A percentile compares a stretch with the other conserved stretches of the same genome.
Conservation (phyloP, 2,329 filamentous ascomycete species). For the Talaromyces sp. region DNA sequence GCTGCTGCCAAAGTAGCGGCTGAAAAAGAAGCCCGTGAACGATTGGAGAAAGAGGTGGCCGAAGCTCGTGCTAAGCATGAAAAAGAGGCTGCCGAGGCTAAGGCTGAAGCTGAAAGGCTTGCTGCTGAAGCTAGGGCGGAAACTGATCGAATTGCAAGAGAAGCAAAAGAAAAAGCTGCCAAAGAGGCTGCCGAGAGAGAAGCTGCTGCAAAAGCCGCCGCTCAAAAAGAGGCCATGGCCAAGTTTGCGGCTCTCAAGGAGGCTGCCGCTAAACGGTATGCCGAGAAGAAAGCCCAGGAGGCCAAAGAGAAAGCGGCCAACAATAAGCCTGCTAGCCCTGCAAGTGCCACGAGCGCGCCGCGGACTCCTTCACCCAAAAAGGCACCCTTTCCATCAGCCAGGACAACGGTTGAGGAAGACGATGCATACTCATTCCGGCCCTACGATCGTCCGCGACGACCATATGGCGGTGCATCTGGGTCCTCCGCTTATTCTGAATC, state of each 20-base stretch:
- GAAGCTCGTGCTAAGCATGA: conserved; percentile 20
- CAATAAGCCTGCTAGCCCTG: conserved; percentile 33
- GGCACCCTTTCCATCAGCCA: conserved; percentile 39
- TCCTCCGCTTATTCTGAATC: conserved; percentile 78
- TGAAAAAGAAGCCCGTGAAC: conserved; percentile 39
- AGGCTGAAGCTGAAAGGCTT: conserved; percentile 16
- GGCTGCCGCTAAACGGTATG: conserved; percentile 42
- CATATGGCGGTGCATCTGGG: conserved; percentile 63
- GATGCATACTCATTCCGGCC: conserved; percentile 74
- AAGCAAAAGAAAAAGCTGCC: conserved; percentile 38
- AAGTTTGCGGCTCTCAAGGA: conserved; percentile 44
- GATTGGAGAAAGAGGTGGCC: conserved; percentile 31
- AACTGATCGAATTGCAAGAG: conserved; percentile 34
- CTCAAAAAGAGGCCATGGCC: conserved; percentile 42
- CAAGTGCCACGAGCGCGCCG: conserved; percentile 34
- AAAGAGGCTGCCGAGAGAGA: conserved; percentile 69
- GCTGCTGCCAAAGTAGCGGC: conserved; percentile 36
- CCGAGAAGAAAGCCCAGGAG: conserved; percentile 41
- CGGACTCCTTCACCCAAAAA: conserved; percentile 46
- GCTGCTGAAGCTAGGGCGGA: conserved; percentile 32
- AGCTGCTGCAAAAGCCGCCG: conserved; percentile 41
- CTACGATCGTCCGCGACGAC: conserved; percentile 69
- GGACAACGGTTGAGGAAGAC: conserved; percentile 58
- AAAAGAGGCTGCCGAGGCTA: conserved; percentile 28
- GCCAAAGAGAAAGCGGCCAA: conserved; percentile 31